These are phyloP conservation scores for Globisporangium cystogenes DNA, from an alignment of 352 stramenopile genomes.

Conservation along the genomic window DNA sequence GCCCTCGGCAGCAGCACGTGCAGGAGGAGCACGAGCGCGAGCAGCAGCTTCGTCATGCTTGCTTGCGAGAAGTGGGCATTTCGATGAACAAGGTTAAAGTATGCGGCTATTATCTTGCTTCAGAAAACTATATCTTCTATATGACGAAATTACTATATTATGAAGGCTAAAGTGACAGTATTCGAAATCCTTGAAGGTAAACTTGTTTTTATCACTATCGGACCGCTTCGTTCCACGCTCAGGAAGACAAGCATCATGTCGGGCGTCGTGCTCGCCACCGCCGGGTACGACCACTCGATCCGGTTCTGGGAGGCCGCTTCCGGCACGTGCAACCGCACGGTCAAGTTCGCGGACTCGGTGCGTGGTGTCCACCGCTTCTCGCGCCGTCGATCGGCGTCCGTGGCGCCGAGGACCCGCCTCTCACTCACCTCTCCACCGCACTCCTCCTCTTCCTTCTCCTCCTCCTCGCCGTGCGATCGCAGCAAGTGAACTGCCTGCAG, in stretches of 20 bases:
- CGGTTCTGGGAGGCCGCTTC: constrained; percentile 97
- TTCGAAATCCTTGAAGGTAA: no score
- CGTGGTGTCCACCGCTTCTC: constrained; percentile 1
- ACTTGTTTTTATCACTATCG: no score
- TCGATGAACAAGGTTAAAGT: no score
- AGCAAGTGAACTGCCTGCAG: constrained; percentile 96
- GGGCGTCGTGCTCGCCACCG: constrained; percentile 95
- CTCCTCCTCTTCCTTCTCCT: no score
- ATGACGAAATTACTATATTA: no score
- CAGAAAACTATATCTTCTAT: no score
- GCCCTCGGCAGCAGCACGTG: background rate
- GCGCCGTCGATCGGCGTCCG: background rate
- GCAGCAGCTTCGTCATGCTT: background rate
- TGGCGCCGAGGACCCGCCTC: background rate
- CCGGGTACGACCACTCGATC: constrained; percentile 98
- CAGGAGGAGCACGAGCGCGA: background rate
- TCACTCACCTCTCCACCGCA: constrained; percentile 5
- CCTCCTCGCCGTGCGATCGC: no score
- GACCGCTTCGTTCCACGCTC: background rate
- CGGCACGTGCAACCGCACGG: constrained; percentile 92
- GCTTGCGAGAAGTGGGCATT: no score
- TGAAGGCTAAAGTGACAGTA: no score
- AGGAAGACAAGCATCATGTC: constrained; percentile 36
- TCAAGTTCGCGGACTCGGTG: constrained; percentile 95
- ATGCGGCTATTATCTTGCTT: no score